Evolutionary conservation across 2,329 filamentous ascomycete species (phyloP).

Genomic region (Hymenoscyphus scutula): DNA sequence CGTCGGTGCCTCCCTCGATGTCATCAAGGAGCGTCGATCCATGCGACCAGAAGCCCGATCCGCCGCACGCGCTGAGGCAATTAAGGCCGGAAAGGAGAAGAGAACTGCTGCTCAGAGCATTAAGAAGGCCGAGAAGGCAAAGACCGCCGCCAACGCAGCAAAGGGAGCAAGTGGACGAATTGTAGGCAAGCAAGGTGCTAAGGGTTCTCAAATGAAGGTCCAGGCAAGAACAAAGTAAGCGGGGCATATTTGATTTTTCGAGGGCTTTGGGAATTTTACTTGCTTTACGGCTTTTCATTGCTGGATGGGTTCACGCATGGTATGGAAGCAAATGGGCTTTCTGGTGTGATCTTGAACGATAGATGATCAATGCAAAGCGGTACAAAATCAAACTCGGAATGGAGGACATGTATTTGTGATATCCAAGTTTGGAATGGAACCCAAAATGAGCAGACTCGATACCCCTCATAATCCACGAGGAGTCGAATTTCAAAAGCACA

Average conservation of each 20-base stretch:
- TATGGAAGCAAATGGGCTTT: conserved; percentile 32
- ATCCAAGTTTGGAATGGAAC: background rate
- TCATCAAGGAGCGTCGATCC: conserved; percentile 98
- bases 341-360: conserved; percentile 34
- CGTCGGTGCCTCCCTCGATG: conserved; percentile 97
- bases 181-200: conserved; percentile 94
- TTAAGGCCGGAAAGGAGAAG: conserved; percentile 99
- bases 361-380: conserved; percentile 35
- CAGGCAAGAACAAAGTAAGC: conserved; percentile 84
- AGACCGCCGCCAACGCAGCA: conserved; percentile 70
- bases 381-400: conserved; percentile 18
- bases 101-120: conserved; percentile 79
- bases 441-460: background rate
- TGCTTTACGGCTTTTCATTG: conserved; percentile 28
- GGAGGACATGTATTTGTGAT: conserved; percentile 1
- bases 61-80: conserved; percentile 83
- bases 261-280: conserved; percentile 24
- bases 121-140: conserved; percentile 99
- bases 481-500: background rate
- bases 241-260: conserved; percentile 16
- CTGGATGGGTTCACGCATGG: conserved; percentile 32
- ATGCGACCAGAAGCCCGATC: conserved; percentile 94
- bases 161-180: conserved; percentile 79
- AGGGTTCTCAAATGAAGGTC: conserved; percentile 85
- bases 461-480: background rate